Base-by-base conservation (phyloP, 129 eudicot genomes). In the Artemisia tridentata region DNA sequence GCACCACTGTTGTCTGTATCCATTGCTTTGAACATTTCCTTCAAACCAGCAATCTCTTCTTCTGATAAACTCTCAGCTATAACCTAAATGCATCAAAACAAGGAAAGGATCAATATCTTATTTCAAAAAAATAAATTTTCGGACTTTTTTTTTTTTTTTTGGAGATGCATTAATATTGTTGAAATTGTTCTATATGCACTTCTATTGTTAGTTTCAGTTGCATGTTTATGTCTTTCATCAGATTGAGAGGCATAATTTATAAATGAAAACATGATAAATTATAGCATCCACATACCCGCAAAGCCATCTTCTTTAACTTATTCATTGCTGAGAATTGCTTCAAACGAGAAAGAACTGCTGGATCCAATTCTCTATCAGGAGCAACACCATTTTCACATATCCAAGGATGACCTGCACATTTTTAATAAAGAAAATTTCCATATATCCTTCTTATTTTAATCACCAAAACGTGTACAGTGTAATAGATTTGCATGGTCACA, bases 321-420 rank as follows among this genome's bases (percentile, higher is more conserved):
- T 92, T 93, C 99, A 93, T 93, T 15, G 93, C 99, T 68, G 99
- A 93, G 74, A 93, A 93, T 52, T 87, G 90, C 72, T 93, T 93
- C 74, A 93, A 82, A 70, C 99, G 99, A 84, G 96, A 85, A 74
- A 93, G 97, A 53, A 93, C 97, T 57, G 97, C 99, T 18, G 96
- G 84, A 72, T 93, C 96, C 78, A 93, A 69, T 48, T 93, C 85
- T 65, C 82, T 85, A 73, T 93, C 97, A 19, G 98, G 97, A 21
- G 98, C 98, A 74, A 93, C 97, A 59, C 97, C 99, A 75, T 90
- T 90, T 85, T 89, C 97, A 73, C 95, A 89, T 20, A 93, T 90
- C 99, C 99, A 93, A 78, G 99, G 99, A 87, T 93, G 99, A 75
- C 96, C 99, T 93, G 76, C 48, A 74, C 62, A 11, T 38, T 8